Conservation (phyloP, 2,329 filamentous ascomycete genomes). For the Colletotrichum eleusines region DNA sequence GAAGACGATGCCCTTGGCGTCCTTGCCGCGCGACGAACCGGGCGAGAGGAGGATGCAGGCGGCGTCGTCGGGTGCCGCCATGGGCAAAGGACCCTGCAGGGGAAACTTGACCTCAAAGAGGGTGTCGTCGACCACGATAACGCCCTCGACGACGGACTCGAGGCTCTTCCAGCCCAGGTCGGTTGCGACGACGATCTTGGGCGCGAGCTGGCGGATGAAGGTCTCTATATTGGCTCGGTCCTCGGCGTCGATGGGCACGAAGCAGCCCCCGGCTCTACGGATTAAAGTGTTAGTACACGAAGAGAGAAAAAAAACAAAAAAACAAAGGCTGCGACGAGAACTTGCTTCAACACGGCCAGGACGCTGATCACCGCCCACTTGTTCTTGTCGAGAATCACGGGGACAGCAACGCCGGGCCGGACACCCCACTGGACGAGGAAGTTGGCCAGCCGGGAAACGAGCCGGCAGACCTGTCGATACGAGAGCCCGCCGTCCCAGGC, state of each 20-base stretch:
- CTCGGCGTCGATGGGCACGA: conserved; percentile 62
- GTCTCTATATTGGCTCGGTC: conserved; percentile 56
- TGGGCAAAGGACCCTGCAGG: conserved; percentile 48
- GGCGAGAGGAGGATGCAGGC: conserved; percentile 74
- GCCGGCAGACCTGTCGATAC: conserved; percentile 55
- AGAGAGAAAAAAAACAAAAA: no score
- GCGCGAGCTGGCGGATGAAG: conserved; percentile 58
- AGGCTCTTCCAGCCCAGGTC: conserved; percentile 57
- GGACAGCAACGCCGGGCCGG: conserved; percentile 67
- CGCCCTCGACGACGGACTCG: conserved; percentile 54
- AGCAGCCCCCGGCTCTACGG: conserved; percentile 60
- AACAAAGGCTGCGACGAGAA: conserved; percentile 53
- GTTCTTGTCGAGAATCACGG: conserved; percentile 77
- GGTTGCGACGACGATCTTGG: conserved; percentile 59
- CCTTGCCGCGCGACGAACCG: conserved; percentile 62
- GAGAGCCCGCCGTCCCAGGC: conserved; percentile 61
- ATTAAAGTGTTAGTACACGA: conserved; percentile 48
- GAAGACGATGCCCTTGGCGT: conserved; percentile 72
- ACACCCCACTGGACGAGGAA: conserved; percentile 65
- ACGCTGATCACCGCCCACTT: conserved; percentile 77
- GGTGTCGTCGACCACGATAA: conserved; percentile 57
- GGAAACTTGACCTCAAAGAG: conserved; percentile 49
- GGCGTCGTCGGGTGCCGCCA: conserved; percentile 57
- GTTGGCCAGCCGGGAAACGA: conserved; percentile 54
- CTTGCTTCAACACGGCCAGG: conserved; percentile 75